phyloP scores from a whole-genome alignment of 768 basidiomycete genomes.

The Tylopilus cervinicoccineus region DNA sequence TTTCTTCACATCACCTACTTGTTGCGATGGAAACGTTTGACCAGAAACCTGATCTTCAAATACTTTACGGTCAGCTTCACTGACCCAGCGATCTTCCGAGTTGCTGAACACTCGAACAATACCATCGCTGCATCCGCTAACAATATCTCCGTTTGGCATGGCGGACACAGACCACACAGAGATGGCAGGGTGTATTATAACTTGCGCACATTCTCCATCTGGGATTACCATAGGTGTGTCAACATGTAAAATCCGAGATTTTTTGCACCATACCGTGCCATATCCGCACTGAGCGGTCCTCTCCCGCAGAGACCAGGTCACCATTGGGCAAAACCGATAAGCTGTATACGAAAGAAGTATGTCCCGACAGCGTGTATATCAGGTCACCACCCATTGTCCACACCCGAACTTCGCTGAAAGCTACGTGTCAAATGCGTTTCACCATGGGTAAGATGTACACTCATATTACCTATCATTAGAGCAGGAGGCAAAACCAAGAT shows the following conservation, averaged over 20 bases:
- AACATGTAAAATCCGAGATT: not conserved
- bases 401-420: slow-evolving; percentile 77
- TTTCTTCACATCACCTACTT: slow-evolving; percentile 92
- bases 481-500: slow-evolving; percentile 92
- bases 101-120: slow-evolving; percentile 82
- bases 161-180: slow-evolving; percentile 95
- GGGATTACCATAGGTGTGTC: slow-evolving; percentile 4
- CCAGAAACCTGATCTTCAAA: slow-evolving; percentile 75
- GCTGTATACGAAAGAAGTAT: slow-evolving; percentile 96
- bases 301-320: slow-evolving; percentile 84
- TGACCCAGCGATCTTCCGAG: slow-evolving; percentile 69
- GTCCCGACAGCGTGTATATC: slow-evolving; percentile 80
- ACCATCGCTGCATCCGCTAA: slow-evolving; percentile 88
- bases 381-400: slow-evolving; percentile 85
- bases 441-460: not conserved
- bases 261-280: slow-evolving; percentile 67
- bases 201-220: slow-evolving; percentile 89
- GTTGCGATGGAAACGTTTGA: slow-evolving; percentile 78
- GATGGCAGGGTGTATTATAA: slow-evolving; percentile 88
- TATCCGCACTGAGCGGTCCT: slow-evolving; percentile 88
- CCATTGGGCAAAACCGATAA: slow-evolving; percentile 78
- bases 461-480: slow-evolving; percentile 81
- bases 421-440: not conserved
- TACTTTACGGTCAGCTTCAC: slow-evolving; percentile 54
- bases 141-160: slow-evolving; percentile 89